Percentiles rank a stretch among this genome's conserved stretches.
These are phyloP conservation scores for Scleroderma citrinum DNA, from an alignment of 768 basidiomycete species.

Conservation along the genomic window DNA sequence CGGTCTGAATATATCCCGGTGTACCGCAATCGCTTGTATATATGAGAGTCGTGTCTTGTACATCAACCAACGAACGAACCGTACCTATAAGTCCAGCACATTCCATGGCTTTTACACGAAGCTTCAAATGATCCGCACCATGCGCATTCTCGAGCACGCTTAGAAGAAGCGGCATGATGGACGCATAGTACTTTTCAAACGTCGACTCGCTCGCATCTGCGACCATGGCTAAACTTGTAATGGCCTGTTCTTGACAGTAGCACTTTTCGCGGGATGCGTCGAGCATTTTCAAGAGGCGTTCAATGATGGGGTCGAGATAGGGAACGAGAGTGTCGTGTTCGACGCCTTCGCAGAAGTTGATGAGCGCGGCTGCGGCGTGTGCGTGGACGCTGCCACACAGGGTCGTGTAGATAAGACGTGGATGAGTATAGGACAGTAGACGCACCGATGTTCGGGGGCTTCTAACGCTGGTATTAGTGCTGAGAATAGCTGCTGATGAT, in stretches of 20 bases:
- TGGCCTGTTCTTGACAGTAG: slow-evolving; percentile 84
- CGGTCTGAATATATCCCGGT: slow-evolving; percentile 68
- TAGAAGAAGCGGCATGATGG: slow-evolving; percentile 77
- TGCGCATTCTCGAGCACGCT: slow-evolving; percentile 71
- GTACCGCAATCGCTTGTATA: slow-evolving; percentile 74
- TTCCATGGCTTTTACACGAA: slow-evolving; percentile 85
- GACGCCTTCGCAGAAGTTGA: slow-evolving; percentile 89
- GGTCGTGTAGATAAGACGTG: too few relatives aligned
- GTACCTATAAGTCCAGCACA: slow-evolving; percentile 81
- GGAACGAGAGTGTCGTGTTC: slow-evolving; percentile 65
- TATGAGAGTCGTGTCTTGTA: too few relatives aligned
- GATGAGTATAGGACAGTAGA: neutral
- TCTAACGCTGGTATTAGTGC: slow-evolving; percentile 69
- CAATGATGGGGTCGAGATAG: slow-evolving; percentile 77
- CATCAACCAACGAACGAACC: too few relatives aligned
- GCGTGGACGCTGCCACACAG: slow-evolving; percentile 72
- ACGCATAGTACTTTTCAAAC: slow-evolving; percentile 73
- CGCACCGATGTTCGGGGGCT: slow-evolving; percentile 66
- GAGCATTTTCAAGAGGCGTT: slow-evolving; percentile 51
- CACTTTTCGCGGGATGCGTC: slow-evolving; percentile 46
- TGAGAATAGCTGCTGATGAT: slow-evolving; percentile 61
- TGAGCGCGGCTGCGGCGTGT: slow-evolving; percentile 81
- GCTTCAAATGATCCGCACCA: slow-evolving; percentile 55
- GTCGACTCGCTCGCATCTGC: slow-evolving; percentile 78
- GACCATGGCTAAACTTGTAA: slow-evolving; percentile 86